Base-by-base conservation (phyloP, 768 basidiomycete genomes). In the Calvatia gigantea region DNA sequence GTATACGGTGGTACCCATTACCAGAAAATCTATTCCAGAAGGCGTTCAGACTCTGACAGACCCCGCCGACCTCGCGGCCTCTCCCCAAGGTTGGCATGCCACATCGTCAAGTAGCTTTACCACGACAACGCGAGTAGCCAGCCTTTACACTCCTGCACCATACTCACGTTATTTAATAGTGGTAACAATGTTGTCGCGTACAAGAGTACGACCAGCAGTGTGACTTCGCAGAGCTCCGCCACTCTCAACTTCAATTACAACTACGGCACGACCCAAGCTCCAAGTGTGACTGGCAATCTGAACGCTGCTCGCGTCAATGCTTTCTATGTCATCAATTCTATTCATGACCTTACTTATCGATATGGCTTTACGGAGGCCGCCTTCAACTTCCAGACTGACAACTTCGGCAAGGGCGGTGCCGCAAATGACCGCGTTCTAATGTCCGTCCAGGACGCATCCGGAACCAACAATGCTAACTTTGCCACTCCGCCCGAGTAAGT, bases 281-380 rank as follows among this genome's bases (percentile, higher is more conserved):
- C 72, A 39, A 74, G 63, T 41, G 69, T 65, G 54, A 51, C 59
- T 6, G 71, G 44, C 54, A 82, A 84, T 65, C 57, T 79, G 42
- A 70, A 81, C 57, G 75, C 79, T 23, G 81, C 80, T 9, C 70
- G 77, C 25, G 75, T 75, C 6, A 77, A 78, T 58, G 69, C 70
- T 5, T 84, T 83, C 69, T 85, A 83, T 65, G 65, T 81, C 44
- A 73, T 76, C 66, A 84, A 83, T 71, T 70, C 70, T 50, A 70
- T 80, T 57, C 81, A 84, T 63, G 82, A 83, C 64, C 49, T 62
- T 39, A 43, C 65, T 17, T 66, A 66, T 53, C 62, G 61, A 6
- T 64, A 60, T 43, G 82, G 83, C 5, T 85, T 84, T 66, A 83
- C 80, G 49, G 83, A 84, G 69, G 60, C 57, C 5, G 67, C 67